phyloP scores from a whole-genome alignment of 2,329 filamentous ascomycete genomes.

The Podosphaera aphanis region DNA sequence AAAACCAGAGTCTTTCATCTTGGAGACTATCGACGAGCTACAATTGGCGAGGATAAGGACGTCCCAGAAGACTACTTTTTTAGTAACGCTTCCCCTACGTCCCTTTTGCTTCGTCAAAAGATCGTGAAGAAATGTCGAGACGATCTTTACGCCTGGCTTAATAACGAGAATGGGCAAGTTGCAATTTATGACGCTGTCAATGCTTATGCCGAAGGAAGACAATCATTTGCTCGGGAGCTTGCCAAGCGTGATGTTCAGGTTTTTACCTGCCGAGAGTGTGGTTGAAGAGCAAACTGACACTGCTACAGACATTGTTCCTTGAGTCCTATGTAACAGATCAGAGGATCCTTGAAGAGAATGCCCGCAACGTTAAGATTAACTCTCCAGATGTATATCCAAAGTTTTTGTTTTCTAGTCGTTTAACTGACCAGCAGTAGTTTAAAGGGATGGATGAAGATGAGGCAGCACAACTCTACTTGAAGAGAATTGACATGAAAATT shows the following conservation, averaged over 20 bases:
- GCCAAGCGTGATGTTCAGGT: slow-evolving; percentile 91
- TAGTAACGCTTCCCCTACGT: slow-evolving; percentile 74
- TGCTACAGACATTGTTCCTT: slow-evolving; percentile 63
- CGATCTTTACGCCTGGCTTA: slow-evolving; percentile 88
- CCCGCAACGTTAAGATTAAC: slow-evolving; percentile 89
- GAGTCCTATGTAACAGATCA: slow-evolving; percentile 90
- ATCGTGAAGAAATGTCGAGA: slow-evolving; percentile 94
- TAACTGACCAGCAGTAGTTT: slow-evolving; percentile 31
- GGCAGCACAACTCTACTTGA: slow-evolving; percentile 75
- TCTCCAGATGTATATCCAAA: slow-evolving; percentile 55
- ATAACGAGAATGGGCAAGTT: slow-evolving; percentile 92
- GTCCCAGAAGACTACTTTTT: slow-evolving; percentile 97
- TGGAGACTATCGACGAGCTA: slow-evolving; percentile 84
- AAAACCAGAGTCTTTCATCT: slow-evolving; percentile 96
- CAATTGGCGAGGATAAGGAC: slow-evolving; percentile 58
- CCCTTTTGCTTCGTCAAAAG: slow-evolving; percentile 85
- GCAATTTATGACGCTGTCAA: slow-evolving; percentile 98
- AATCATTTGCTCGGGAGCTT: slow-evolving; percentile 80
- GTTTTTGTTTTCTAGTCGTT: background rate
- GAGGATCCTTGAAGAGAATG: slow-evolving; percentile 84
- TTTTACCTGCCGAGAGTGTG: slow-evolving; percentile 8
- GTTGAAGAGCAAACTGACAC: slow-evolving; percentile 3
- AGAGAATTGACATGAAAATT: slow-evolving; percentile 75
- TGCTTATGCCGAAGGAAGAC: slow-evolving; percentile 58
- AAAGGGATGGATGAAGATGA: slow-evolving; percentile 78